Percentiles rank a stretch among this genome's conserved stretches.
Evolutionary conservation across 345 rosid species (phyloP).

Genomic region (Xanthoceras sorbifolium): DNA sequence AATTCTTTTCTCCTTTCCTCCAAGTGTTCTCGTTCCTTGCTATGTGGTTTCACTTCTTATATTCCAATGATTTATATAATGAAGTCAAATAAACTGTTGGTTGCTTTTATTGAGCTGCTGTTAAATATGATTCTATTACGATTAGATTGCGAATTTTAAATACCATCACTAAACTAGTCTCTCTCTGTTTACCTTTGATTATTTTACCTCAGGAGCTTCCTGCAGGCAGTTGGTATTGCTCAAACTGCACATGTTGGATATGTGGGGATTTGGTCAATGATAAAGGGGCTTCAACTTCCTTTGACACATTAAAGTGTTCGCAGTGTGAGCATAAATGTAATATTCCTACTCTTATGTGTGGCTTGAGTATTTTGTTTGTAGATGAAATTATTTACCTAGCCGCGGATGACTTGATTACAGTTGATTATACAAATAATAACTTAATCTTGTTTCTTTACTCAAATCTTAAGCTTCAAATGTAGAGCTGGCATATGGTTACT

Average conservation of each 20-base stretch:
- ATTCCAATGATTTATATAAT: background rate
- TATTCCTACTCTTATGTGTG: constrained; percentile 15
- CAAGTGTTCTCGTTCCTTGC: background rate
- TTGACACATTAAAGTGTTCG: constrained; percentile 61
- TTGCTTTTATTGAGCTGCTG: background rate
- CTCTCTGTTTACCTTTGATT: constrained; percentile 19
- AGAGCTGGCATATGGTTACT: background rate
- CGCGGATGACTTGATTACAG: background rate
- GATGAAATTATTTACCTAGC: constrained; percentile 9
- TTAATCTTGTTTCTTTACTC: constrained; percentile 14
- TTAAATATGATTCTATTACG: background rate
- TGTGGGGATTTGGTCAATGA: constrained; percentile 72
- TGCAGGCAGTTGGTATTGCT: constrained; percentile 92
- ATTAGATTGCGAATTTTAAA: constrained; percentile 8
- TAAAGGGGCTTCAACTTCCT: constrained; percentile 40
- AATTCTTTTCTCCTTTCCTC: background rate
- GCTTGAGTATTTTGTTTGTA: constrained; percentile 17
- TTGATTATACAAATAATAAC: constrained; percentile 5
- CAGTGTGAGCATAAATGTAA: constrained; percentile 95
- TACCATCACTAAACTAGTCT: constrained; percentile 13
- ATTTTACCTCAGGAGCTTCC: constrained; percentile 73
- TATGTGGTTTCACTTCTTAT: background rate
- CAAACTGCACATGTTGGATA: constrained; percentile 80
- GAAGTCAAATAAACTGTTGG: background rate
- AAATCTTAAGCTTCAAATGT: background rate